phyloP scores from a whole-genome alignment of 768 basidiomycete species.

The Tulasnella calospora region DNA sequence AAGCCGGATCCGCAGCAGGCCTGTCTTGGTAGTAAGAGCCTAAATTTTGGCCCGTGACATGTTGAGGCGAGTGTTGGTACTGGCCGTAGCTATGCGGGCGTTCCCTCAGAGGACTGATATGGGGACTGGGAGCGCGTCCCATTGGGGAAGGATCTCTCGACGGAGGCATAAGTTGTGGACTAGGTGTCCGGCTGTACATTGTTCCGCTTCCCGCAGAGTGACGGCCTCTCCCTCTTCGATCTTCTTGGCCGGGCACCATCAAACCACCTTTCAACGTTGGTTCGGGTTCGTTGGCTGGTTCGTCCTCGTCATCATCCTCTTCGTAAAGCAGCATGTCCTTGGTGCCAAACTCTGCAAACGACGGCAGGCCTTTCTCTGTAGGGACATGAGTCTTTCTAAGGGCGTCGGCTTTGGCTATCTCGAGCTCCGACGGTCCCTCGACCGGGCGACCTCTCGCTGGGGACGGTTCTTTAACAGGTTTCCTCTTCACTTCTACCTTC shows the following conservation, averaged over 20 bases:
- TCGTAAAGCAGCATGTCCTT: background rate
- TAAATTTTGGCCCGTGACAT: background rate
- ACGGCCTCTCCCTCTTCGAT: background rate
- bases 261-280: background rate
- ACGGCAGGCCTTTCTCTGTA: slow-evolving; percentile 17
- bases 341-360: slow-evolving; percentile 22
- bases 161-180: slow-evolving; percentile 9
- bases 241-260: slow-evolving; percentile 13
- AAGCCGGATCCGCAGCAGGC: background rate
- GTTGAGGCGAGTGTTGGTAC: background rate
- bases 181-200: background rate
- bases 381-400: slow-evolving; percentile 5
- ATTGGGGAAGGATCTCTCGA: background rate
- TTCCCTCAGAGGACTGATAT: background rate
- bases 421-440: slow-evolving; percentile 1
- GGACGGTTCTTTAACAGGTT: background rate
- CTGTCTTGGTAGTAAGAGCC: background rate
- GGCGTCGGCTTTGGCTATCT: slow-evolving; percentile 8
- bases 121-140: background rate
- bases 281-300: slow-evolving; percentile 7
- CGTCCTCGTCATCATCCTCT: background rate
- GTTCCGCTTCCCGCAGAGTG: background rate
- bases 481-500: background rate
- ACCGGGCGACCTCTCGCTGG: background rate
- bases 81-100: background rate